Percentiles rank a stretch among this genome's conserved stretches.
These are phyloP conservation scores for Fragilaria radians DNA, from an alignment of 108 stramenopile species.

Conservation along the genomic window DNA sequence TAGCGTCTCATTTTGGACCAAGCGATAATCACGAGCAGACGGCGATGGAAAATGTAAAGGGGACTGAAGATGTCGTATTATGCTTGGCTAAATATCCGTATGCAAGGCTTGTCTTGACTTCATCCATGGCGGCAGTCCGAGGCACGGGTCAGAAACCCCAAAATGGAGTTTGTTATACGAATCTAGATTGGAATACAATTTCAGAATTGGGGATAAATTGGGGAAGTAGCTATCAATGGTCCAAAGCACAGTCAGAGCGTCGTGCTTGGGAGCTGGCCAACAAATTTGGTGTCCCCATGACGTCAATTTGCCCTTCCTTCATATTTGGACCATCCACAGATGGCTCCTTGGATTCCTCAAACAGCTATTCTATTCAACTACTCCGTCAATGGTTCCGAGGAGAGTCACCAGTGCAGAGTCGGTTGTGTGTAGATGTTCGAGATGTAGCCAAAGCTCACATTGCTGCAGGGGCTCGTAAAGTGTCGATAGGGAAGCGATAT, in stretches of 20 bases:
- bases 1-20: slow-evolving; percentile 78
- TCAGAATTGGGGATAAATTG: slow-evolving; percentile 62
- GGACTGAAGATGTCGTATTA: slow-evolving; percentile 59
- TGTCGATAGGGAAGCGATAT: slow-evolving; percentile 41
- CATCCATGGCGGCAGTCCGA: slow-evolving; percentile 81
- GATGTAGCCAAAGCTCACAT: slow-evolving; percentile 77
- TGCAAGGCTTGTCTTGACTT: slow-evolving; percentile 54
- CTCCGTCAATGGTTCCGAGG: slow-evolving; percentile 70
- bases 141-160: slow-evolving; percentile 65
- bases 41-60: slow-evolving; percentile 68
- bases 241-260: slow-evolving; percentile 72
- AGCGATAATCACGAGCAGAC: slow-evolving; percentile 68
- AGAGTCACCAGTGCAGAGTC: slow-evolving; percentile 62
- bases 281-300: slow-evolving; percentile 43
- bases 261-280: slow-evolving; percentile 43
- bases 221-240: slow-evolving; percentile 82
- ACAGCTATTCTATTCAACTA: slow-evolving; percentile 56
- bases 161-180: slow-evolving; percentile 64
- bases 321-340: slow-evolving; percentile 67
- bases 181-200: slow-evolving; percentile 74
- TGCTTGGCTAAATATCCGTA: slow-evolving; percentile 18
- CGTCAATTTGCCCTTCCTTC: slow-evolving; percentile 69
- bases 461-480: slow-evolving; percentile 30
- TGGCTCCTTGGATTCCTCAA: slow-evolving; percentile 9
- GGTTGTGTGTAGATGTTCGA: slow-evolving; percentile 75